Conservation (phyloP, 2,329 filamentous ascomycete species). For the Hyphodiscus sp. region DNA sequence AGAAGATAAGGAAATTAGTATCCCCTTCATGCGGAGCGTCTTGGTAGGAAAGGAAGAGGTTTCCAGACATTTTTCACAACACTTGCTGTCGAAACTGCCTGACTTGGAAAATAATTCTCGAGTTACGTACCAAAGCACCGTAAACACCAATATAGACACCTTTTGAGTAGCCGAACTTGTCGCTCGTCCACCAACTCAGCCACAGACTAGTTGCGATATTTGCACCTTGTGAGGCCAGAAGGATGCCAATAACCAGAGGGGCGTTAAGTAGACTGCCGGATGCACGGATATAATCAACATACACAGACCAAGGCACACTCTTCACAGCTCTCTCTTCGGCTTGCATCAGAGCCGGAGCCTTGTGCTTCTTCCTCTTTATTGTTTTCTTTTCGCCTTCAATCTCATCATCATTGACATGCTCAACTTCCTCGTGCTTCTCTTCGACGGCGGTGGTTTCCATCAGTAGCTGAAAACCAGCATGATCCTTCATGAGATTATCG, state of each 20-base stretch:
- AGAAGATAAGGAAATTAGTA: too few relatives aligned
- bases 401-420: slow-evolving; percentile 41
- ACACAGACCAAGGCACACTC: slow-evolving; percentile 58
- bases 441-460: slow-evolving; percentile 81
- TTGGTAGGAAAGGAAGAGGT: too few relatives aligned
- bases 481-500: slow-evolving; percentile 74
- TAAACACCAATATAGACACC: slow-evolving; percentile 69
- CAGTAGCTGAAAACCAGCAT: slow-evolving; percentile 68
- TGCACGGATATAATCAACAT: slow-evolving; percentile 57
- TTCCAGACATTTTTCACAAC: too few relatives aligned
- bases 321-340: slow-evolving; percentile 56
- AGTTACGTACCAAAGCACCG: slow-evolving; percentile 47
- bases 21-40: too few relatives aligned
- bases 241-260: slow-evolving; percentile 46
- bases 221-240: slow-evolving; percentile 62
- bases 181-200: slow-evolving; percentile 36
- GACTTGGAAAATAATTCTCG: too few relatives aligned
- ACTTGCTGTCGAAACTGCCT: too few relatives aligned
- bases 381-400: slow-evolving; percentile 40
- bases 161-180: slow-evolving; percentile 54
- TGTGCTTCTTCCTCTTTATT: slow-evolving; percentile 41
- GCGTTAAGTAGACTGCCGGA: slow-evolving; percentile 52
- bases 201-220: slow-evolving; percentile 87
- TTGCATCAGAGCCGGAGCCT: slow-evolving; percentile 64
- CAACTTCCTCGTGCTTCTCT: slow-evolving; percentile 49